Conservation (phyloP, 1,284 basidiomycete genomes). For the Rhodotorula glutinis region DNA sequence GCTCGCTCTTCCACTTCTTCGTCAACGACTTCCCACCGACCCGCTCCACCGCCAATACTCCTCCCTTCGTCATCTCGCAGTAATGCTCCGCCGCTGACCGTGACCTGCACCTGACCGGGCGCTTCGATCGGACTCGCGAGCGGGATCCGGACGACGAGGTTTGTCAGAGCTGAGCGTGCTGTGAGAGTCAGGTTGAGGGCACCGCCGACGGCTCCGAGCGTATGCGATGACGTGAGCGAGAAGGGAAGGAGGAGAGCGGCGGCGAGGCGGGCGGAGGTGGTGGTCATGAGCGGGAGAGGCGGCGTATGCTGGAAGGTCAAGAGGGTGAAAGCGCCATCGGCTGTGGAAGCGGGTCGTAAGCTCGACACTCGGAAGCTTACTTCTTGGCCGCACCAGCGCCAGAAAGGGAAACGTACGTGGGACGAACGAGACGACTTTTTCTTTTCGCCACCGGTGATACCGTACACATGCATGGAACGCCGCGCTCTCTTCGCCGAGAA, state of each 20-base stretch:
- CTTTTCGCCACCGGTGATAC: slow-evolving; percentile 33
- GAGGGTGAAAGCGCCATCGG: slow-evolving; percentile 35
- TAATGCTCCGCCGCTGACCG: slow-evolving; percentile 11
- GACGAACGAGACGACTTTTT: slow-evolving; percentile 36
- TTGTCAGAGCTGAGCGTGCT: slow-evolving; percentile 16
- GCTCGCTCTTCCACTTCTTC: neutral
- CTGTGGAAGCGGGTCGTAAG: neutral
- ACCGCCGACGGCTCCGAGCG: slow-evolving; percentile 27
- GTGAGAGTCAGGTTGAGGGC: slow-evolving; percentile 27
- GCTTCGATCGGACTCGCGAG: slow-evolving; percentile 21
- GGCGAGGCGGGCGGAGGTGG: slow-evolving; percentile 18
- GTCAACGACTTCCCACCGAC: slow-evolving; percentile 25
- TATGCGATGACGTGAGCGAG: slow-evolving; percentile 21
- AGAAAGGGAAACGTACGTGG: slow-evolving; percentile 34
- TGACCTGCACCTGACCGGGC: slow-evolving; percentile 9
- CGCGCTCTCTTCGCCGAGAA: slow-evolving; percentile 26
- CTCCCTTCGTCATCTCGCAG: slow-evolving; percentile 18
- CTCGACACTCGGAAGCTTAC: too few relatives aligned
- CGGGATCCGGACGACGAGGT: slow-evolving; percentile 26
- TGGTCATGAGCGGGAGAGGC: neutral
- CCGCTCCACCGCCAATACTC: slow-evolving; percentile 25
- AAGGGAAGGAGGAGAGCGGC: slow-evolving; percentile 32
- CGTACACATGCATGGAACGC: slow-evolving; percentile 38
- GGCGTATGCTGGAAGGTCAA: slow-evolving; percentile 24
- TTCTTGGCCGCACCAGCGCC: too few relatives aligned